phyloP scores from a whole-genome alignment of 305 asterid genomes.

The Fraxinus latifolia region DNA sequence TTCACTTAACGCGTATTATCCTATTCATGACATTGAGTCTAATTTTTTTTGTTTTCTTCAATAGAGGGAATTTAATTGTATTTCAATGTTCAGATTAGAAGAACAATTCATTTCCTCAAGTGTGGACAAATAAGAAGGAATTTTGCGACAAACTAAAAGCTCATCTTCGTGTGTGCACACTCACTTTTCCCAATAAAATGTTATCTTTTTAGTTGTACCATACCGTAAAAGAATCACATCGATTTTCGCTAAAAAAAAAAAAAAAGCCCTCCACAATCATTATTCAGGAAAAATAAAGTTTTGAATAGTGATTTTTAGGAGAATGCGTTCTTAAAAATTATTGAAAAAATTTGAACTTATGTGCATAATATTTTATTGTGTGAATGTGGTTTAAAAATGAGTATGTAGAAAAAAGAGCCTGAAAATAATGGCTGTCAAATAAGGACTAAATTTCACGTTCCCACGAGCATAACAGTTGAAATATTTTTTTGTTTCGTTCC shows the following conservation, averaged over 20 bases:
- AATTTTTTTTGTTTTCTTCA: background rate
- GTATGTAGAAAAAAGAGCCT: no score
- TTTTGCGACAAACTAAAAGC: slow-evolving; percentile 19
- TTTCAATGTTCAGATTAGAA: background rate
- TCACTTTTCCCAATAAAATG: slow-evolving; percentile 27
- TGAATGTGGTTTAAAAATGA: no score
- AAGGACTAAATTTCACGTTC: background rate
- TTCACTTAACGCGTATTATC: slow-evolving; percentile 28
- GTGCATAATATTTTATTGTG: no score
- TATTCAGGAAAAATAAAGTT: no score
- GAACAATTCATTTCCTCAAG: background rate
- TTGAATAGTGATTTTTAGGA: no score
- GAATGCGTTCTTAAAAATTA: no score
- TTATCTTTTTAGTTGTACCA: slow-evolving; percentile 7
- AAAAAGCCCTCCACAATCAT: no score
- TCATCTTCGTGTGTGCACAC: slow-evolving; percentile 25
- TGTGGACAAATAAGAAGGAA: slow-evolving; percentile 8
- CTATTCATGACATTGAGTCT: background rate
- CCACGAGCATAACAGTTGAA: background rate
- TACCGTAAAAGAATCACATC: slow-evolving; percentile 30
- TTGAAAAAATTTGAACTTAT: no score
- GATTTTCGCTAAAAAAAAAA: background rate
- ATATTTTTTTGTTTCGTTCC: background rate
- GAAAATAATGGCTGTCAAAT: no score
- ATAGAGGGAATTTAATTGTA: background rate